These are phyloP conservation scores for Raffaelea ambrosiae DNA, from an alignment of 2,329 filamentous ascomycete genomes.

Conservation along the genomic window DNA sequence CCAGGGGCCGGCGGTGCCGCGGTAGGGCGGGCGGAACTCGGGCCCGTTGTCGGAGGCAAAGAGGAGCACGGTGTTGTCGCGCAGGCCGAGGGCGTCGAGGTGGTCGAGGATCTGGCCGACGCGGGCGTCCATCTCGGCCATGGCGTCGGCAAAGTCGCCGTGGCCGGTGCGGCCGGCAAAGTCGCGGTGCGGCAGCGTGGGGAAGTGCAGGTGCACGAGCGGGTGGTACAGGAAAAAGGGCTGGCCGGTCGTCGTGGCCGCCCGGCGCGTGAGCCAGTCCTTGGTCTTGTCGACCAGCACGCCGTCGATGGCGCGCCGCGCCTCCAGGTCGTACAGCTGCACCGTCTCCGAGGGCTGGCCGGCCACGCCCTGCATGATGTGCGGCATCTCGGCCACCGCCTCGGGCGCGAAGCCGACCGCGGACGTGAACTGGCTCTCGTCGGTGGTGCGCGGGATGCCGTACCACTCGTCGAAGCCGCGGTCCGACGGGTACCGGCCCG, in stretches of 20 bases:
- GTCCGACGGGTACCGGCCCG: slow-evolving; percentile 25
- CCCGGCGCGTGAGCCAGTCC: slow-evolving; percentile 21
- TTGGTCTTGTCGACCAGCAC: slow-evolving; percentile 22
- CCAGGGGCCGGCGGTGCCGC: slow-evolving; percentile 24
- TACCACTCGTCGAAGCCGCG: slow-evolving; percentile 28
- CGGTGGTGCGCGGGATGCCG: slow-evolving; percentile 26
- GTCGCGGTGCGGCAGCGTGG: slow-evolving; percentile 21
- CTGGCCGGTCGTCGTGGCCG: slow-evolving; percentile 11
- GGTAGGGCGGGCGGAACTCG: slow-evolving; percentile 23
- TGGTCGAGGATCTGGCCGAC: slow-evolving; percentile 24
- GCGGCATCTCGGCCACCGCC: slow-evolving; percentile 23
- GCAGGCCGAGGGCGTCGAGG: slow-evolving; percentile 18
- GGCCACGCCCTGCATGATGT: slow-evolving; percentile 23
- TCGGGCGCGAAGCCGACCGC: slow-evolving; percentile 22
- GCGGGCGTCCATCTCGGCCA: slow-evolving; percentile 24
- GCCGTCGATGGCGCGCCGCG: slow-evolving; percentile 21
- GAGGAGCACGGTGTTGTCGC: slow-evolving; percentile 23
- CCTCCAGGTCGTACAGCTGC: slow-evolving; percentile 23
- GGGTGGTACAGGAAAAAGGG: slow-evolving; percentile 23
- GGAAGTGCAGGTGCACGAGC: slow-evolving; percentile 24
- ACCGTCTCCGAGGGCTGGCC: slow-evolving; percentile 20
- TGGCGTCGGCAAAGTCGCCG: slow-evolving; percentile 23
- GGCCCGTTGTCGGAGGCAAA: slow-evolving; percentile 28
- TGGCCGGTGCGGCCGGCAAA: slow-evolving; percentile 20
- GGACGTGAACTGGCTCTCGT: slow-evolving; percentile 26